phyloP scores from a whole-genome alignment of 2,329 filamentous ascomycete genomes.

The Paraphaeosphaeria sporulosa region DNA sequence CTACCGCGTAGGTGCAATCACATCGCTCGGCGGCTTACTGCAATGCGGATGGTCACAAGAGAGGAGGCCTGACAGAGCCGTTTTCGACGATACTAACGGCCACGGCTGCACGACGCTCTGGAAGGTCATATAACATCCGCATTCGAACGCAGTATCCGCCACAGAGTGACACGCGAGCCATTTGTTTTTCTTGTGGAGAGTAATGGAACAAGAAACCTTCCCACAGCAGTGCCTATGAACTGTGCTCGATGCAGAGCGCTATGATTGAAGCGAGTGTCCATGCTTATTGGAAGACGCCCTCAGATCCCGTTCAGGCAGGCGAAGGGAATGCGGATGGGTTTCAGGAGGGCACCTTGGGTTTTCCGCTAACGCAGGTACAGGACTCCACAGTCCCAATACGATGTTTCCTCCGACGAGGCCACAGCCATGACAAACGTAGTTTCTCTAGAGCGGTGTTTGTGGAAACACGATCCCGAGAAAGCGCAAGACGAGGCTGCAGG shows the following conservation, averaged over 20 bases:
- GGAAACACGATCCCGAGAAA: constrained; percentile 35
- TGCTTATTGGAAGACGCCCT: constrained; percentile 29
- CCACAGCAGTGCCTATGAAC: constrained; percentile 16
- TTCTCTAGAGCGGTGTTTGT: constrained; percentile 33
- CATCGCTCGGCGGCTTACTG: background rate
- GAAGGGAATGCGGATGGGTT: constrained; percentile 37
- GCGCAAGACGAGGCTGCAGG: constrained; percentile 33
- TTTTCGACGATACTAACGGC: constrained; percentile 22
- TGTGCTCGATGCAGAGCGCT: constrained; percentile 26
- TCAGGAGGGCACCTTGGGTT: constrained; percentile 36
- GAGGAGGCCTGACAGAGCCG: constrained; percentile 16
- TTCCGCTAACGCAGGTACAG: constrained; percentile 49
- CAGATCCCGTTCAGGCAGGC: constrained; percentile 32
- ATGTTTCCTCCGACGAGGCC: constrained; percentile 40
- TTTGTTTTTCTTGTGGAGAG: constrained; percentile 28
- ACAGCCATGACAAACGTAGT: constrained; percentile 29
- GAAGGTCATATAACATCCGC: constrained; percentile 25
- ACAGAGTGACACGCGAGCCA: constrained; percentile 26
- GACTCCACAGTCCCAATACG: constrained; percentile 37
- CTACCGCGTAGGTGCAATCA: constrained; percentile 1
- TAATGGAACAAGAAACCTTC: constrained; percentile 20
- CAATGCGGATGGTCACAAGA: constrained; percentile 6
- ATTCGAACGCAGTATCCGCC: constrained; percentile 19
- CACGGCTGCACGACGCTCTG: constrained; percentile 27
- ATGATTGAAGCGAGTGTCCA: constrained; percentile 22